Evolutionary conservation across 805 yeast species (phyloP), one percentile per base, ranked within the genome.

Genomic region (Teunomyces gatunensis): DNA sequence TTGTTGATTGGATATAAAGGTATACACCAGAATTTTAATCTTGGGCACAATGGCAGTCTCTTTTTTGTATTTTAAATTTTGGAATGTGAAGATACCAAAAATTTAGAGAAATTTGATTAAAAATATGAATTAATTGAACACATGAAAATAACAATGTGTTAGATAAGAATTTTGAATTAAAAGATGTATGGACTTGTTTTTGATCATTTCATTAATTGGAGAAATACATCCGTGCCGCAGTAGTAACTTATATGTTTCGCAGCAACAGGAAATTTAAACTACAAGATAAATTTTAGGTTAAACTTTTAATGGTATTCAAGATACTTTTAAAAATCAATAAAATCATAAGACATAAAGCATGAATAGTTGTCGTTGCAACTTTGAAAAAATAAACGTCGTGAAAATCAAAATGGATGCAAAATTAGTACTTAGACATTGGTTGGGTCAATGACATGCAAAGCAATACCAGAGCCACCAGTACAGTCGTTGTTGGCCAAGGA

Each of bases 401-500:
- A 23, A 37, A 37, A 23, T n/a, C 28, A 23, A 21, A 37, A 37
- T 6, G 40, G 27, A 21, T 37, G 40, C 40, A 23, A 36, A 32
- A 13, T 13, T 32, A 13, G 18, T 6, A 13, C 34, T 32, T 46
- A 46, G 37, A 47, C 34, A 17, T 47, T 25, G 27, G 40, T 44
- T 15, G 39, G 20, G 36, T 54, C 39, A 23, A 58, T 54, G 18
- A 58, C 60, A 17, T 46, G 49, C 56, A 64, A 63, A 20, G 51
- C 58, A 47, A 67, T 59, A 29, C 56, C 59, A 30, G 60, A 60
- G 11, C 68, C 71, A 11, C 68, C 68, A 13, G 46, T 46, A 43
- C 70, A 65, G 45, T 56, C 56, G 33, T 60, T 59, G 49, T 46
- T 55, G 40, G 65, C 51, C 53, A 66, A 63, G 3, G 61, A 59